phyloP scores from a whole-genome alignment of 331 rosid species.

The Pyrus hybrid region DNA sequence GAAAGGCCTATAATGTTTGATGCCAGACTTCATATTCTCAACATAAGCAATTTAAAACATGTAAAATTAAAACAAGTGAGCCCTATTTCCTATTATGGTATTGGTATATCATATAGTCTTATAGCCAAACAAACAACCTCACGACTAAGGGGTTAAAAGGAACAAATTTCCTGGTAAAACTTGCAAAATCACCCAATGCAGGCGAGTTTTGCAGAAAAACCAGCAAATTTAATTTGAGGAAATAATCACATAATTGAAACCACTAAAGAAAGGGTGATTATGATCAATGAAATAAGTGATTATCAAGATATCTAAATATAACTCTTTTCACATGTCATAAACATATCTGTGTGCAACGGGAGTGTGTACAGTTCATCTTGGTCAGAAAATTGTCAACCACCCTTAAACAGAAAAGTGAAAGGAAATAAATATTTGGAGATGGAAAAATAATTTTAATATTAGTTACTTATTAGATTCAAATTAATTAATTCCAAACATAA shows the following conservation, averaged over 20 bases:
- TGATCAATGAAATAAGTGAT: neutral
- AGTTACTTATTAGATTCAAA: neutral
- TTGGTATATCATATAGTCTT: neutral
- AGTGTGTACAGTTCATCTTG: neutral
- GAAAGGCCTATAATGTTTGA: neutral
- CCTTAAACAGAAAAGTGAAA: neutral
- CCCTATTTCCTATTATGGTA: too few relatives aligned
- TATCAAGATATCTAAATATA: neutral
- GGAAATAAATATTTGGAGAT: neutral
- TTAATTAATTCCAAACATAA: neutral
- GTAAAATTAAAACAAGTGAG: neutral
- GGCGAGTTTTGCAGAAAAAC: neutral
- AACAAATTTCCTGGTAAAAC: neutral
- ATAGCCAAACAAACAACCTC: neutral
- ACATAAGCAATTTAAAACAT: neutral
- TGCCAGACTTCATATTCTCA: neutral
- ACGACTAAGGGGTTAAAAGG: neutral
- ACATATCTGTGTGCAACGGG: neutral
- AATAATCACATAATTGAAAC: neutral
- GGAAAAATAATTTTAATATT: neutral
- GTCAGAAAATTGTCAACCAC: too few relatives aligned
- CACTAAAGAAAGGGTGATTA: neutral
- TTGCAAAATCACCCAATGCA: neutral
- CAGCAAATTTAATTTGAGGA: neutral
- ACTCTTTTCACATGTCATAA: neutral